Evolutionary conservation across 129 eudicot genomes (phyloP), one percentile per base, ranked within the genome.

Genomic region (Artemisia tridentata): DNA sequence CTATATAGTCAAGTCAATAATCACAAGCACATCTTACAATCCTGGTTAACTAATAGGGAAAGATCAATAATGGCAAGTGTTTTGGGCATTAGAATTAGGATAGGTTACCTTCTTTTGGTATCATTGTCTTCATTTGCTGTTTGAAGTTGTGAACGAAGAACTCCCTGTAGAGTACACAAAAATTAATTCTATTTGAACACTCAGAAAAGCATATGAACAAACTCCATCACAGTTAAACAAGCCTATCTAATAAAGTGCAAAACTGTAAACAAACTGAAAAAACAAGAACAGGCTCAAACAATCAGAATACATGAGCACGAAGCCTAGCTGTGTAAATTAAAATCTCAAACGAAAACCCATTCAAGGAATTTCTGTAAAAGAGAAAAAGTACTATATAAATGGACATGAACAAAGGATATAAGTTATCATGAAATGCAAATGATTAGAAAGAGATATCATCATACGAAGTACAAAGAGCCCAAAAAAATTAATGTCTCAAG

Each of bases 91-190:
- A 38, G 9, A 38, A 38, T 38, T 38, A 38, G 45, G 8, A 38
- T 38, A 38, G 10, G 63, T 69, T 61, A 91, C 95, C 97, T 91
- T 75, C 78, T 85, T 80, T 83, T 84, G 64, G 82, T 71, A 81
- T 81, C 92, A 81, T 87, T 86, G 62, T 85, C 97, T 60, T 88
- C 95, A 61, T 91, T 85, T 74, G 88, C 91, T 45, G 97, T 76
- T 61, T 87, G 97, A 60, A 91, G 80, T 76, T 91, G 95, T 25
- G 91, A 81, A 43, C 81, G 97, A 45, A 91, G 68, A 56, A 83
- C 84, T 69, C 97, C 97, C 97, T 91, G 89, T 72, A 72, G 63
- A 72, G 25, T 47, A 70, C 72, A 63, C 41, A 50, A 69, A 41
- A 12, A 51, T 65, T 43, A 69, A 9, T 76, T 19, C 52, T 60